Base-by-base conservation (phyloP, 495 filamentous ascomycete species). In the Darksidea phi region DNA sequence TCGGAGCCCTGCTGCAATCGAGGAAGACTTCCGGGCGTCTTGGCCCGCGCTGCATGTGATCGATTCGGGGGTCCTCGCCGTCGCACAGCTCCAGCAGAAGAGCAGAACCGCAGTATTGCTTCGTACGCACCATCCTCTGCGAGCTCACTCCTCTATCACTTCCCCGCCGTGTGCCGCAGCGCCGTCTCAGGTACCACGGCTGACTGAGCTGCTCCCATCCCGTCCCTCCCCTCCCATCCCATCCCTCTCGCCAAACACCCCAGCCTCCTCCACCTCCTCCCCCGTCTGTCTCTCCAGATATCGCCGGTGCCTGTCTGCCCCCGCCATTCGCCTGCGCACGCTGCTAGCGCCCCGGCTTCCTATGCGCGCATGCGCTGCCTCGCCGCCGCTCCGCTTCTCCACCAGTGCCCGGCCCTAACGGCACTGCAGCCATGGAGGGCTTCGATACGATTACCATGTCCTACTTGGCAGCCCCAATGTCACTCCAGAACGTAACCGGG, bases 371-470 rank as follows among this genome's bases (percentile, higher is more conserved):
- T 66, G 59, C 63, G 38, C 51, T 54, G n/a, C 32, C 37, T 55
- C 63, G 41, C 55, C 51, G 43, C 47, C 20, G 46, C 46, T 54
- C 57, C 64, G 53, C 60, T 49, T 61, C 48, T 59, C 54, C 53
- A 54, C 38, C n/a, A n/a, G n/a, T n/a, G n/a, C n/a, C 37, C 66
- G 45, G 61, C 61, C 51, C 50, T 56, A 53, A 18, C 57, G 28
- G 34, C 64, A 66, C 68, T 53, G 46, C 70, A 60, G 52, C 70
- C 71, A 85, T 87, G 80, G 80, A 86, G 68, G 79, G 82, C 71
- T 88, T 83, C 74, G 83, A 86, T 67, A 80, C 80, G 62, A 82
- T 84, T 73, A 78, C 79, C 67, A 83, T 87, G 81, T 79, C 82
- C 43, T 87, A 85, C 68, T 67, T 86, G 71, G 76, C 80, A 21